Evolutionary conservation across 2,329 filamentous ascomycete species (phyloP).

Genomic region (Ophiobolus disseminans): DNA sequence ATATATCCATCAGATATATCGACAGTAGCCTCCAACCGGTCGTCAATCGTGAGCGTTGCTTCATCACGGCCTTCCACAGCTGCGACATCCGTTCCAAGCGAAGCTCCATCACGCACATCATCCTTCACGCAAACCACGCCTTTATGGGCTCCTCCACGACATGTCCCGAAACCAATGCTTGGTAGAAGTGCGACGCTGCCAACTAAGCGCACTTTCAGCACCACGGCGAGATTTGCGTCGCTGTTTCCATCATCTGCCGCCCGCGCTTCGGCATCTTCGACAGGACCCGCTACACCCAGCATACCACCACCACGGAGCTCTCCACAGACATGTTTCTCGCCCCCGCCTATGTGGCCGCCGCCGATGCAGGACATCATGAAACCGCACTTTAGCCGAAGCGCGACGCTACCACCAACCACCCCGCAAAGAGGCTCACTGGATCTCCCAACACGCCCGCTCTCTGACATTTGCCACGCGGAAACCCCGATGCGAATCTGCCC

Average conservation of each 20-base stretch:
- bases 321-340: slow-evolving; percentile 16
- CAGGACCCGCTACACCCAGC: slow-evolving; percentile 1
- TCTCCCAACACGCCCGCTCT: background rate
- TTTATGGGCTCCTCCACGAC: slow-evolving; percentile 13
- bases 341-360: slow-evolving; percentile 15
- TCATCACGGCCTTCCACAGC: slow-evolving; percentile 22
- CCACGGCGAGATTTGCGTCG: background rate
- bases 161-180: slow-evolving; percentile 6
- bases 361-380: too few relatives aligned
- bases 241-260: background rate
- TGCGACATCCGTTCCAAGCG: slow-evolving; percentile 24
- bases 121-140: slow-evolving; percentile 17
- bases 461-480: background rate
- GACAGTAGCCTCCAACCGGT: slow-evolving; percentile 22
- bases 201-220: background rate
- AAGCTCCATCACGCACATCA: slow-evolving; percentile 13
- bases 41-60: slow-evolving; percentile 18
- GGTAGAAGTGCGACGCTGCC: slow-evolving; percentile 7
- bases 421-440: too few relatives aligned
- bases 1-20: slow-evolving; percentile 18
- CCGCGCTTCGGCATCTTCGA: slow-evolving; percentile 1
- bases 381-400: too few relatives aligned
- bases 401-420: too few relatives aligned
- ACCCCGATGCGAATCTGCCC: background rate
- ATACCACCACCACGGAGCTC: background rate